phyloP scores from a whole-genome alignment of 441 rosid genomes.

The Breynia disticha region DNA sequence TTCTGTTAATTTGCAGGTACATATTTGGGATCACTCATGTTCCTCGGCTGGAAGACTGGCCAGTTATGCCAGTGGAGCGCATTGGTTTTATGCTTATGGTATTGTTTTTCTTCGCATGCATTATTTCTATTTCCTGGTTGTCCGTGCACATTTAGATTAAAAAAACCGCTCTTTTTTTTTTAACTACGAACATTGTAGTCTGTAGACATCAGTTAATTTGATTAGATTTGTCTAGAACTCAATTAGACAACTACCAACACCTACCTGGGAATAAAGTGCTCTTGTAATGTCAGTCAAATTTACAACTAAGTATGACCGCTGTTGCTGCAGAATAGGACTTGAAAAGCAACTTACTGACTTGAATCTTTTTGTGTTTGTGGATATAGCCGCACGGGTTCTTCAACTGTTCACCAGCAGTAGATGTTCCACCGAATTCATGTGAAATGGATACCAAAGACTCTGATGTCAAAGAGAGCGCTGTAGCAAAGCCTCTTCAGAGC shows the following conservation, averaged over 20 bases:
- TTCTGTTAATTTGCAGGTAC: background rate
- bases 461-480: slow-evolving; percentile 46
- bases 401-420: slow-evolving; percentile 82
- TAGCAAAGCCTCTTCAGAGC: slow-evolving; percentile 34
- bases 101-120: slow-evolving; percentile 2
- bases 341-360: background rate
- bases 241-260: background rate
- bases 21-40: slow-evolving; percentile 74
- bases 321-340: no score
- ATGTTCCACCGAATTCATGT: slow-evolving; percentile 67
- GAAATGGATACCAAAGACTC: slow-evolving; percentile 62
- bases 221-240: no score
- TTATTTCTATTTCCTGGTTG: background rate
- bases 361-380: background rate
- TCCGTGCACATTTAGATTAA: no score
- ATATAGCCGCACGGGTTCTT: slow-evolving; percentile 90
- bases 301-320: no score
- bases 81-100: slow-evolving; percentile 72
- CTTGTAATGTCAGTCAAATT: no score
- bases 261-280: no score
- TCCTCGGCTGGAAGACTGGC: slow-evolving; percentile 91
- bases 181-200: no score
- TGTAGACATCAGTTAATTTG: no score
- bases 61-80: slow-evolving; percentile 83
- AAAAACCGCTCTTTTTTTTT: no score